These are phyloP conservation scores for Pelargonium fulgidum DNA, from an alignment of 441 rosid genomes.

Conservation along the genomic window DNA sequence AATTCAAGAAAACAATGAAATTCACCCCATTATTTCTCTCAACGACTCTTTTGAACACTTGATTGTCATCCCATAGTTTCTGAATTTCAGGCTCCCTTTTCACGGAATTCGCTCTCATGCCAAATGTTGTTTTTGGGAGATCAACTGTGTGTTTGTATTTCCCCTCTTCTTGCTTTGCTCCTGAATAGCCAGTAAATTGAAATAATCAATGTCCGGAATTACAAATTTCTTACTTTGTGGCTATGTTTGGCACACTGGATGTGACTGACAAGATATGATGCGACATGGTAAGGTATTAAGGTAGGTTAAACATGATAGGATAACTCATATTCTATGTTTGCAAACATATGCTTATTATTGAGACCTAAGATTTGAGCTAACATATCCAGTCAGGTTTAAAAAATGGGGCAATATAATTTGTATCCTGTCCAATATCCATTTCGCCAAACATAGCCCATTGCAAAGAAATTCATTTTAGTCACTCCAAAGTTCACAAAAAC, in stretches of 20 bases:
- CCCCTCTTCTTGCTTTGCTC: conserved; percentile 80
- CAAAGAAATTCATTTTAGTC: not conserved
- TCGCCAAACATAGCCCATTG: not conserved
- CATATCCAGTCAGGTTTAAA: not conserved
- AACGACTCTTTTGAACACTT: conserved; percentile 73
- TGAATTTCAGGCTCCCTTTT: conserved; percentile 92
- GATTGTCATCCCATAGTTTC: conserved; percentile 77
- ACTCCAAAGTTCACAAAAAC: not conserved
- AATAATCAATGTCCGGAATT: conserved; percentile 7
- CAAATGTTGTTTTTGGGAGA: conserved; percentile 80
- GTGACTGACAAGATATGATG: not conserved
- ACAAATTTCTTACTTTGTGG: not conserved
- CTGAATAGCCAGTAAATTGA: conserved; percentile 31
- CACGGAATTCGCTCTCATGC: conserved; percentile 88
- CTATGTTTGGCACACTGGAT: not conserved
- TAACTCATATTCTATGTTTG: not conserved
- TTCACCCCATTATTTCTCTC: conserved; percentile 75
- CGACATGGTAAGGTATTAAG: not conserved
- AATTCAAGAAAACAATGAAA: conserved; percentile 17
- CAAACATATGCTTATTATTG: not conserved
- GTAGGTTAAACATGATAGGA: not conserved
- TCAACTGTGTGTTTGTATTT: conserved; percentile 85
- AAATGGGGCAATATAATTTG: not conserved
- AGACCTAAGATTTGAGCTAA: not conserved
- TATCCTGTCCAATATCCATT: conserved; percentile 4